Evolutionary conservation across 164 flowering plant genomes (phyloP).

Genomic region (Aristolochia californica): DNA sequence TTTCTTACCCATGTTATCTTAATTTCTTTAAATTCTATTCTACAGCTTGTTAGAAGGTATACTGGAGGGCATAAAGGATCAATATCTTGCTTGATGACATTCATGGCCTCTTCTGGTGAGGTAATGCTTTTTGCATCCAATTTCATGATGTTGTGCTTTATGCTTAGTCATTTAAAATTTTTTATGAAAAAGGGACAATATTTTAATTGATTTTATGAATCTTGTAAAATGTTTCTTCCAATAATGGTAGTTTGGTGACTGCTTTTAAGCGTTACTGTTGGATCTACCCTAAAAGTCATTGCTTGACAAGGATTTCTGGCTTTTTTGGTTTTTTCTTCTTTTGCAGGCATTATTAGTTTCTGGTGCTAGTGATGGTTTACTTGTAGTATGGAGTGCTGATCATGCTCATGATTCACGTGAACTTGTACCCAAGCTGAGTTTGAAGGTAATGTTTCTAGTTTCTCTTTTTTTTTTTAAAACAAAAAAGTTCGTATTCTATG

Average conservation of each 20-base stretch:
- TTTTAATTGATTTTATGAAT: no score
- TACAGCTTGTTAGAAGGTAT: constrained; percentile 91
- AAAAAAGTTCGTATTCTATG: not conserved
- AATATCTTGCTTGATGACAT: constrained; percentile 86
- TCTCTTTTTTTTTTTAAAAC: no score
- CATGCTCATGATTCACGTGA: constrained; percentile 94
- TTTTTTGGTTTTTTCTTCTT: not conserved
- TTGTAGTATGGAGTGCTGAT: constrained; percentile 95
- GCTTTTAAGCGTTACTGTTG: no score
- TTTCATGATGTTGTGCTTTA: not conserved
- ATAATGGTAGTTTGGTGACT: no score
- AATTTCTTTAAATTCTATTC: not conserved
- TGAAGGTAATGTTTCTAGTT: constrained; percentile 40
- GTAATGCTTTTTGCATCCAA: constrained; percentile 22
- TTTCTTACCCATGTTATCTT: not conserved
- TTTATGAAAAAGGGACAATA: not conserved
- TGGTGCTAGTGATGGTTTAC: constrained; percentile 94
- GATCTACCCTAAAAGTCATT: not conserved
- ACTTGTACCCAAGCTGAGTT: constrained; percentile 91
- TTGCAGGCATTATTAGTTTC: constrained; percentile 85
- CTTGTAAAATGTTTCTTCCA: no score
- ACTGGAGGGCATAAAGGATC: constrained; percentile 98
- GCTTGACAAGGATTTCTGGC: not conserved
- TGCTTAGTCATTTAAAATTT: not conserved
- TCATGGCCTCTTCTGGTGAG: constrained; percentile 96